Percentiles rank a stretch among this genome's conserved stretches.
These are phyloP conservation scores for Aeschynomene evenia DNA, from an alignment of 306 rosid species.

Conservation along the genomic window DNA sequence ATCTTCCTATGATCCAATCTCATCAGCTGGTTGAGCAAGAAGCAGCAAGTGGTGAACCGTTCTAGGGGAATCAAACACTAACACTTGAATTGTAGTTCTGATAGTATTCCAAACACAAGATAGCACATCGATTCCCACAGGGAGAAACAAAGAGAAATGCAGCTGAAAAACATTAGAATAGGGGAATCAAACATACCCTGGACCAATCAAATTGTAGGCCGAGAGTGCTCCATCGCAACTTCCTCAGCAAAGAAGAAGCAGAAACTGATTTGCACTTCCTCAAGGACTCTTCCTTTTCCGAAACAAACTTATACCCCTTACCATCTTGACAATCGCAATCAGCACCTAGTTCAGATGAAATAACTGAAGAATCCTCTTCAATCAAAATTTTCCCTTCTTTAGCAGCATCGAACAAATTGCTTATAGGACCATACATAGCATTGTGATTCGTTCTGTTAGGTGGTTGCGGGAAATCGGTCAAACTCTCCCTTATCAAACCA, in stretches of 20 bases:
- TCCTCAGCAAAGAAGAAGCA: slow-evolving; percentile 61
- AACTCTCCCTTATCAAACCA: slow-evolving; percentile 71
- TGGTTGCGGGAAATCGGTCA: slow-evolving; percentile 78
- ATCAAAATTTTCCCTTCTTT: slow-evolving; percentile 59
- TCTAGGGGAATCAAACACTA: too few species aligned
- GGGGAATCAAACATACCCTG: slow-evolving; percentile 48
- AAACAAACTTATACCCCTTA: slow-evolving; percentile 50
- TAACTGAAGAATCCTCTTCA: slow-evolving; percentile 33
- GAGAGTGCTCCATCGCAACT: slow-evolving; percentile 96
- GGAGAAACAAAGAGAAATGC: background rate
- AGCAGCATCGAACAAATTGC: slow-evolving; percentile 56
- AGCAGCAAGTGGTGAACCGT: too few species aligned
- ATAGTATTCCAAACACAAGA: background rate
- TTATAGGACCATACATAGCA: slow-evolving; percentile 73
- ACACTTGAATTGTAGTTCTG: too few species aligned
- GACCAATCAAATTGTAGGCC: slow-evolving; percentile 97
- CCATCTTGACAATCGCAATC: slow-evolving; percentile 26
- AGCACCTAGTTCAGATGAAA: slow-evolving; percentile 30
- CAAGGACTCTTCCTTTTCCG: slow-evolving; percentile 39
- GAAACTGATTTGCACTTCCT: slow-evolving; percentile 50
- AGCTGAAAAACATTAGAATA: background rate
- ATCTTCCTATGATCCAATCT: too few species aligned
- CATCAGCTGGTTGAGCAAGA: too few species aligned
- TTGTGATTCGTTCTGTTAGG: slow-evolving; percentile 95
- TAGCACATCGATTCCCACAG: background rate